A percentile compares a stretch with the other conserved stretches of the same genome.
phyloP scores from a whole-genome alignment of 495 filamentous ascomycete species.

The Penicillium atrosanguineum region DNA sequence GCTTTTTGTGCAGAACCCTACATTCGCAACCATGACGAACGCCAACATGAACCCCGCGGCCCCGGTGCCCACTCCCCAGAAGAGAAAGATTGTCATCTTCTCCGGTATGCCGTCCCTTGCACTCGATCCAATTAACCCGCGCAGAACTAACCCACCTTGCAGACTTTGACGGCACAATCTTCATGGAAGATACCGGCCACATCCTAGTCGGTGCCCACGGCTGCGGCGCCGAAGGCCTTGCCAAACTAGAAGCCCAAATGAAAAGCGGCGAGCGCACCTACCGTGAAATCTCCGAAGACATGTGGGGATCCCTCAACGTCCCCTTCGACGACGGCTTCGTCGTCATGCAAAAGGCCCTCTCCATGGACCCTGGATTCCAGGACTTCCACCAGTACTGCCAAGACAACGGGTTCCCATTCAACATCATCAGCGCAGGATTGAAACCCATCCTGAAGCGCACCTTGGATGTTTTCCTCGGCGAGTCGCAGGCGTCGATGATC shows the following conservation, averaged over 20 bases:
- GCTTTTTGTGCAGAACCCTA: background rate
- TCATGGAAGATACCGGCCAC: slow-evolving; percentile 77
- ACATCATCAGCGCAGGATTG: slow-evolving; percentile 70
- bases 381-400: slow-evolving; percentile 67
- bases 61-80: slow-evolving; percentile 4
- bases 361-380: slow-evolving; percentile 65
- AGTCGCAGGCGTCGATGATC: slow-evolving; percentile 56
- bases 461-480: slow-evolving; percentile 63
- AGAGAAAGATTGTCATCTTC: slow-evolving; percentile 33
- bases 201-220: slow-evolving; percentile 68
- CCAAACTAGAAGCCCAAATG: slow-evolving; percentile 64
- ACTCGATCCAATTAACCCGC: background rate
- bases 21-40: slow-evolving; percentile 13
- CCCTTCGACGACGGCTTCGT: slow-evolving; percentile 74
- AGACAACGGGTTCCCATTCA: slow-evolving; percentile 64
- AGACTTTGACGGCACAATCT: slow-evolving; percentile 80
- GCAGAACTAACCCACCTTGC: background rate
- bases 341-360: slow-evolving; percentile 61
- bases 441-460: slow-evolving; percentile 64
- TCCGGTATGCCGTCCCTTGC: slow-evolving; percentile 20
- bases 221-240: slow-evolving; percentile 55
- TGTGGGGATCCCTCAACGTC: slow-evolving; percentile 68
- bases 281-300: slow-evolving; percentile 72
- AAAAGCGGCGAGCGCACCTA: slow-evolving; percentile 66
- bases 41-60: slow-evolving; percentile 10